These are phyloP conservation scores for Circinella minor DNA, from an alignment of 371 early-diverging fungal genomes.

Conservation along the genomic window DNA sequence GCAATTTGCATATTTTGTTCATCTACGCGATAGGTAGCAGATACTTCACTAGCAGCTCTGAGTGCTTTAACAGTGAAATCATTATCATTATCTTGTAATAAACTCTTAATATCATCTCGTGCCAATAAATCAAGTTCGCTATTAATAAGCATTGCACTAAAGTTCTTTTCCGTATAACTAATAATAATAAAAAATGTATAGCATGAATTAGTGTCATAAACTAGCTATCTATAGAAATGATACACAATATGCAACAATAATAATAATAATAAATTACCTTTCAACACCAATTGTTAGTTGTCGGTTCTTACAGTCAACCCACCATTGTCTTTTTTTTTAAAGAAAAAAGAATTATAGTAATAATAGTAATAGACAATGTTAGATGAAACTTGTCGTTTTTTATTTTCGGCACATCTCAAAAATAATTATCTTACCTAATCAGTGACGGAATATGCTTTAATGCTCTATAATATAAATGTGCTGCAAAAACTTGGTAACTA, in stretches of 20 bases:
- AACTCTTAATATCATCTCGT: constrained; percentile 51
- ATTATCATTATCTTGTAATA: constrained; percentile 56
- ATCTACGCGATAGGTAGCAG: constrained; percentile 82
- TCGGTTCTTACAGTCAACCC: constrained; percentile 81
- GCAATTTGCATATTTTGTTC: constrained; percentile 86
- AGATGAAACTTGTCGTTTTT: not conserved
- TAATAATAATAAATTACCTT: constrained; percentile 26
- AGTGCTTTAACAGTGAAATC: constrained; percentile 75
- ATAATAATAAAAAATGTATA: not conserved
- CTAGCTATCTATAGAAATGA: constrained; percentile 5
- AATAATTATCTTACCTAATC: constrained; percentile 45
- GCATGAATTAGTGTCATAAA: not conserved
- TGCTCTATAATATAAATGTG: constrained; percentile 74
- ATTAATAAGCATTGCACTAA: constrained; percentile 70
- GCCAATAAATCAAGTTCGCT: constrained; percentile 64
- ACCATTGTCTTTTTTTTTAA: constrained; percentile 68
- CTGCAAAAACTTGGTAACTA: constrained; percentile 69
- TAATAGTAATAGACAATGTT: no score
- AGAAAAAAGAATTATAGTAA: not conserved
- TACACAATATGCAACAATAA: no score
- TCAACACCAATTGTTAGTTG: constrained; percentile 79
- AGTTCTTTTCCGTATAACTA: constrained; percentile 75
- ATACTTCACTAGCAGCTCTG: constrained; percentile 72
- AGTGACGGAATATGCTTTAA: constrained; percentile 75
- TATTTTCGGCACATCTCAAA: not conserved